Base-by-base conservation (phyloP, 192 early-diverging fungal genomes). In the Backusella tarrabulga region DNA sequence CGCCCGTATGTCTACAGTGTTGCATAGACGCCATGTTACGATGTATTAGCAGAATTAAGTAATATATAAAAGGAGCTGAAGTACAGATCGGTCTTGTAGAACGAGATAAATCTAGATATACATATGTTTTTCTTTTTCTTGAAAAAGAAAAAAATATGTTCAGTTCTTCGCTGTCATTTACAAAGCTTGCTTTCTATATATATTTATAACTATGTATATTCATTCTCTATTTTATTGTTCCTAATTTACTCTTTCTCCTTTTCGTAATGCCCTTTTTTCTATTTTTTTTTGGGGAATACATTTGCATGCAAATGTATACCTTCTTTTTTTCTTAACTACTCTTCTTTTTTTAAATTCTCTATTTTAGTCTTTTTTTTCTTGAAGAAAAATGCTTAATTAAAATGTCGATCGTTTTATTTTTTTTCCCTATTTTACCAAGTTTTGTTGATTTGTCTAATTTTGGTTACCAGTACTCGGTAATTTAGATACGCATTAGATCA, bases 1-100 rank as follows among this genome's bases (percentile, higher is more conserved):
- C 21, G 44, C 44, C 40, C 38, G n/a, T 19, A 70, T 41, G 34
- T 70, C 68, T 40, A 23, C 68, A 40, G 38, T 71, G n/a, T 6
- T 71, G 34, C 70, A 40, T 29, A 71, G 38, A 71, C 70, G 70
- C 19, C 70, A 71, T 69, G 34, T 4, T 40, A 69, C 56, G 12
- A 63, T 63, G 56, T 63, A 63, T 63, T 63, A 63, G 56, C 56
- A 63, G 56, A 63, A 63, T 26, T 63, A 26, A 63, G 23, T 63
- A 63, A 26, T 32, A 29, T 63, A 63, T 56, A 56, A 4, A 63
- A 63, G 56, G 54, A 63, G 7, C 56, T 63, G 9, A 3, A 29
- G 12, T 63, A 23, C 26, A 60, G 21, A 60, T 26, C 3, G 3
- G 19, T 60, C 56, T 60, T 60, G 56, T 60, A 0, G 56, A 60